Conservation (phyloP, 805 yeast species). For the Saccharomycodes ludwigii region DNA sequence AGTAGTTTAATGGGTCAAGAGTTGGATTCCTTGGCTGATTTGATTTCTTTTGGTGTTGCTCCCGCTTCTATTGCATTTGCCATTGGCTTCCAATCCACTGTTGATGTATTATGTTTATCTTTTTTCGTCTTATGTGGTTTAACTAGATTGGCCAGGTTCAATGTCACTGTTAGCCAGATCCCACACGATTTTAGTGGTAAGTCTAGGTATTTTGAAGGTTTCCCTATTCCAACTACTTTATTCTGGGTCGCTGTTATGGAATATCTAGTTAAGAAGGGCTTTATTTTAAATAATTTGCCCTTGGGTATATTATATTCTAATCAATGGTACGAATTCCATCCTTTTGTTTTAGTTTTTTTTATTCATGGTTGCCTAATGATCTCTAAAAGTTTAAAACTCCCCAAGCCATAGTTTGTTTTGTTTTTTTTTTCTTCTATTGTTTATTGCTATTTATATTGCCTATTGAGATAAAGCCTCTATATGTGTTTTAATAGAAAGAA, state of each 20-base stretch:
- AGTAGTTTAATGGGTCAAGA: conserved; percentile 94
- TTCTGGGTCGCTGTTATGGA: conserved; percentile 66
- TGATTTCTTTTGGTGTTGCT: conserved; percentile 88
- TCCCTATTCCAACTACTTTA: conserved; percentile 88
- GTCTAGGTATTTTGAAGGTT: conserved; percentile 86
- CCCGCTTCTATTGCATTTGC: conserved; percentile 91
- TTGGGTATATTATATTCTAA: conserved; percentile 49
- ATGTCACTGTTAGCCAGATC: conserved; percentile 82
- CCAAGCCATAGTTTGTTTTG: conserved; percentile 78
- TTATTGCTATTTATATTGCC: too few species aligned
- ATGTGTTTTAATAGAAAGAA: too few species aligned
- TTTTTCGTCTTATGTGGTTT: conserved; percentile 89
- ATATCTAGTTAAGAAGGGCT: conserved; percentile 40
- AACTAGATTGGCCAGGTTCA: conserved; percentile 88
- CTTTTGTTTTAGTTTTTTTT: conserved; percentile 48
- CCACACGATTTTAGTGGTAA: conserved; percentile 87
- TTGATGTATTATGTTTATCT: conserved; percentile 64
- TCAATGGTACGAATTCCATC: conserved; percentile 61
- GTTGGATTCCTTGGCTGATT: conserved; percentile 90
- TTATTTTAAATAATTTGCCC: conserved; percentile 45
- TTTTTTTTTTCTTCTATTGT: too few species aligned
- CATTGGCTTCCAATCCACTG: conserved; percentile 75
- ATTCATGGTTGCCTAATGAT: conserved; percentile 86
- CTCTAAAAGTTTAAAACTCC: conserved; percentile 80
- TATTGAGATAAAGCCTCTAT: too few species aligned